Evolutionary conservation across 1,284 basidiomycete genomes (phyloP).

Genomic region (Malassezia brasiliensis): DNA sequence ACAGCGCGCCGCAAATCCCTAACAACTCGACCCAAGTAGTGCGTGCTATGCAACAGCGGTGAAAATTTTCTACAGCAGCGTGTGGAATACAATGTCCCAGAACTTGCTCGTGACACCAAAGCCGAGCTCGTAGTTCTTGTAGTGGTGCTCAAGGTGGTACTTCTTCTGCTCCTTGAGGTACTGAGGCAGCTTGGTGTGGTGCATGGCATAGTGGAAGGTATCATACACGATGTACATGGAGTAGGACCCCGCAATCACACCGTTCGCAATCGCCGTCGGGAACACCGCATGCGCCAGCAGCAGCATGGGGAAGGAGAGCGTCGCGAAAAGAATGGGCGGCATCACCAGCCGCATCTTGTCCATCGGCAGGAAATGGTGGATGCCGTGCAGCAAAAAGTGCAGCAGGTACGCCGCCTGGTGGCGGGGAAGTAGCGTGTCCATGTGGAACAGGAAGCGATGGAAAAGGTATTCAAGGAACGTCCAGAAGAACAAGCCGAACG

Average conservation of each 20-base stretch:
- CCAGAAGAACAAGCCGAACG: slow-evolving; percentile 85
- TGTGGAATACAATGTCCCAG: slow-evolving; percentile 89
- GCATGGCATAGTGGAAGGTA: slow-evolving; percentile 48
- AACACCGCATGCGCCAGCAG: slow-evolving; percentile 73
- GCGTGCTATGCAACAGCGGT: not conserved
- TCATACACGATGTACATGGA: slow-evolving; percentile 65
- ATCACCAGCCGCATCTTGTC: slow-evolving; percentile 78
- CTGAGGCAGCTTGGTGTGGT: slow-evolving; percentile 57
- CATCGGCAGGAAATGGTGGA: slow-evolving; percentile 97
- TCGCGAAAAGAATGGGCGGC: slow-evolving; percentile 78
- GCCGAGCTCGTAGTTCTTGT: slow-evolving; percentile 78
- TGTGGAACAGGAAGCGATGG: slow-evolving; percentile 95
- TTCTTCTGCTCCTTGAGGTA: slow-evolving; percentile 88
- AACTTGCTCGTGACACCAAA: slow-evolving; percentile 91
- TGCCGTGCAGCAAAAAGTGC: slow-evolving; percentile 88
- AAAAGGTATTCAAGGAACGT: slow-evolving; percentile 88
- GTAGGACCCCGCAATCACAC: slow-evolving; percentile 83
- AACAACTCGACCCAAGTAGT: not conserved
- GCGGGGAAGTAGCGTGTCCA: slow-evolving; percentile 84
- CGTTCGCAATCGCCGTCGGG: slow-evolving; percentile 73
- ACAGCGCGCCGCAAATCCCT: not conserved
- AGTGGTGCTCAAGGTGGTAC: slow-evolving; percentile 97
- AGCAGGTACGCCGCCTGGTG: slow-evolving; percentile 66
- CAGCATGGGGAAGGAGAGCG: slow-evolving; percentile 78
- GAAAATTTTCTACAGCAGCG: slow-evolving; percentile 47